These are phyloP conservation scores for Clitoria ternatea DNA, from an alignment of 306 rosid species.

Conservation along the genomic window DNA sequence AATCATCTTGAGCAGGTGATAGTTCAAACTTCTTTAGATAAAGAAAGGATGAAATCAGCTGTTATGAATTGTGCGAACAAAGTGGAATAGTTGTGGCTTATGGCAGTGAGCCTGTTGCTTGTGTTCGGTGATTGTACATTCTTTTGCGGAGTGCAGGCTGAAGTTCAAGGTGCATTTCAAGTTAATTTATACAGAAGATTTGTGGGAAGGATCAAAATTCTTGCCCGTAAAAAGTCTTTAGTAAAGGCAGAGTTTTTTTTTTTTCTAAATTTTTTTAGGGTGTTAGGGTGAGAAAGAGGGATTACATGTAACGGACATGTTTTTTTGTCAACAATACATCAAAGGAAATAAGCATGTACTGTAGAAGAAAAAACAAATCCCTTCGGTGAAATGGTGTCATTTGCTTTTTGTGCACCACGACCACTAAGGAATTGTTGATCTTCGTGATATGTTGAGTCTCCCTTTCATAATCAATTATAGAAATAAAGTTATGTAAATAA, in stretches of 20 bases:
- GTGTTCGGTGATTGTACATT: slow-evolving; percentile 13
- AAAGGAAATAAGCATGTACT: neutral
- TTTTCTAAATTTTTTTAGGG: neutral
- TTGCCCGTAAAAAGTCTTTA: neutral
- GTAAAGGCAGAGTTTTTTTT: neutral
- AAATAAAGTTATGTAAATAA: too few species aligned
- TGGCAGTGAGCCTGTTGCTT: slow-evolving; percentile 10
- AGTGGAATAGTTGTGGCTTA: slow-evolving; percentile 47
- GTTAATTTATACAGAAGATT: slow-evolving; percentile 12
- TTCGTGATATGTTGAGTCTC: neutral
- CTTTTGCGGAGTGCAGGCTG: slow-evolving; percentile 13
- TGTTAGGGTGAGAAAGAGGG: neutral
- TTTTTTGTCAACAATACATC: neutral
- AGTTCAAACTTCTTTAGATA: slow-evolving; percentile 68
- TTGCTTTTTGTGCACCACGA: neutral
- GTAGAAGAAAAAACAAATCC: neutral
- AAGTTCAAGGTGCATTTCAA: slow-evolving; percentile 25
- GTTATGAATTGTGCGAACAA: slow-evolving; percentile 63
- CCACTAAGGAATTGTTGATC: slow-evolving; percentile 19
- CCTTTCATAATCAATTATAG: too few species aligned
- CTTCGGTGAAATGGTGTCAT: neutral
- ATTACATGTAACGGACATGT: neutral
- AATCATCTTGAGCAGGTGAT: slow-evolving; percentile 57
- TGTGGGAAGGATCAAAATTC: neutral
- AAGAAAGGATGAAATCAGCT: slow-evolving; percentile 71